Evolutionary conservation across 345 rosid genomes (phyloP), one percentile per base, ranked within the genome.

Genomic region (Brassica rapa): DNA sequence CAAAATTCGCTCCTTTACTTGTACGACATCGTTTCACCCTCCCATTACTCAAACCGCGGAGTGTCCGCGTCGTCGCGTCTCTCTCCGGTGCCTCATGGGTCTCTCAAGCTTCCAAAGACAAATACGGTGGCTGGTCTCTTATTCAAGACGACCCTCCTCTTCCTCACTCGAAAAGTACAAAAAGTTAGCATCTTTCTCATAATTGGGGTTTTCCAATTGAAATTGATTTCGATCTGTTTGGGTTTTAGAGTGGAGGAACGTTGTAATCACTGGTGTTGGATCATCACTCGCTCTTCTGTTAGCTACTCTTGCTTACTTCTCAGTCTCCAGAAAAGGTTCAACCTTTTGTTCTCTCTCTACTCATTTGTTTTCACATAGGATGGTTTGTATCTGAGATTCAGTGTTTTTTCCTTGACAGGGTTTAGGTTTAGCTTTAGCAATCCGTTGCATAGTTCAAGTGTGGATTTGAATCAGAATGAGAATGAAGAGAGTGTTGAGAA

Each of bases 251-350:
- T 51, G 56, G 56, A 6, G 53, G 53, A 46, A 46, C 15, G 15
- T 46, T 46, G 53, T 51, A 51, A 51, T 51, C 56, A n/a, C 56
- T n/a, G 56, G 56, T 51, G 56, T 85, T 70, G 93, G 94, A 80
- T 77, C 85, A 16, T 86, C 89, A 14, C 75, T 86, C 21, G 89
- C 82, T 37, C 61, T 86, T 68, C 64, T 86, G 8, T 80, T 91
- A 32, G 89, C 94, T 59, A 84, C 88, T 61, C 1, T 89, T 67
- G 90, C 90, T 70, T 93, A 84, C 76, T 83, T 88, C 56, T 84
- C 90, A 5, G 76, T 89, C 72, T 85, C 86, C 4, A 77, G 86
- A 76, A 87, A 82, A 78, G 93, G 95, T 90, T 2, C 11, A 25
- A 25, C 11, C 8, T 23, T 24, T 32, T 23, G 37, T 35, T 10